Evolutionary conservation across 2,329 filamentous ascomycete genomes (phyloP).

Genomic region (Neonectria ditissima): DNA sequence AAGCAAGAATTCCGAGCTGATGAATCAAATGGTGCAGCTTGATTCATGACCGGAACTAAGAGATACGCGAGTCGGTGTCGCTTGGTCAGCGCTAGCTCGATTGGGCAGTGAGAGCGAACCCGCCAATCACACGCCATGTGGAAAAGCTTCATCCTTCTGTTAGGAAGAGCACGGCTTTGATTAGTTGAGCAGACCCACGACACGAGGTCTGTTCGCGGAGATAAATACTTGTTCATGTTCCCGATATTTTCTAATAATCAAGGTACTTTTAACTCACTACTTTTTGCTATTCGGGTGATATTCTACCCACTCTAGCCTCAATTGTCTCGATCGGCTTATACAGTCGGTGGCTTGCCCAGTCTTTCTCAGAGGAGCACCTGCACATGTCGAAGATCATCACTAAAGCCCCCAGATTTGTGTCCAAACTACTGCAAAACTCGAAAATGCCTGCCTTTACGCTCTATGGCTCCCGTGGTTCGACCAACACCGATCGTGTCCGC

Average conservation of each 20-base stretch:
- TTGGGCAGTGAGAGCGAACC: slow-evolving; percentile 49
- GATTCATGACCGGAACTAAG: slow-evolving; percentile 2
- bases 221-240: too few species aligned
- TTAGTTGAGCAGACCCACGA: too few species aligned
- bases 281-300: too few species aligned
- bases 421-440: slow-evolving; percentile 44
- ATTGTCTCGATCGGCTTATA: slow-evolving; percentile 20
- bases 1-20: slow-evolving; percentile 22
- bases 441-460: slow-evolving; percentile 59
- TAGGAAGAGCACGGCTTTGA: too few species aligned
- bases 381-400: slow-evolving; percentile 47
- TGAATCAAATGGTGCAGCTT: slow-evolving; percentile 23
- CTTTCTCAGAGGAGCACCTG: not conserved
- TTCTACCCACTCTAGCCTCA: not conserved
- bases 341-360: slow-evolving; percentile 13
- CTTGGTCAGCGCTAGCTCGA: slow-evolving; percentile 40
- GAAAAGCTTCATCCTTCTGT: slow-evolving; percentile 9
- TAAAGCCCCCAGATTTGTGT: slow-evolving; percentile 40
- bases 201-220: too few species aligned
- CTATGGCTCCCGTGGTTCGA: slow-evolving; percentile 54
- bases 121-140: slow-evolving; percentile 44
- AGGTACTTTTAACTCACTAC: too few species aligned
- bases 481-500: slow-evolving; percentile 57
- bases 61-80: slow-evolving; percentile 5
- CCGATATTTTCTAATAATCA: too few species aligned